A percentile compares a stretch with the other conserved stretches of the same genome.
Evolutionary conservation across 371 early-diverging fungal genomes (phyloP).

Genomic region (Syncephalastrum racemosum): DNA sequence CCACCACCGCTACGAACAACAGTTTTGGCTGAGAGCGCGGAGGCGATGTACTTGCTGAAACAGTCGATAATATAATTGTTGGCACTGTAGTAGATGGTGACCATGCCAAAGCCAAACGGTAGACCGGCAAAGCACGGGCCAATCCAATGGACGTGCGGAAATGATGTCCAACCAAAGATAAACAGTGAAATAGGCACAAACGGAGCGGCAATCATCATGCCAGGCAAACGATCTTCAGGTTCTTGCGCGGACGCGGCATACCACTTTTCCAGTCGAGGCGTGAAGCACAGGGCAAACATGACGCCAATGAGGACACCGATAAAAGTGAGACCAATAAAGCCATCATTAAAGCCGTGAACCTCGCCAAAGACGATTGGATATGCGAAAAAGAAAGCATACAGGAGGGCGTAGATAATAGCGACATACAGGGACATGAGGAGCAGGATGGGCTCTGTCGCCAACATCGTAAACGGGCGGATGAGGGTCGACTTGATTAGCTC

Average conservation of each 20-base stretch:
- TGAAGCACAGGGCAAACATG: constrained; percentile 30
- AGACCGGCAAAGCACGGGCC: constrained; percentile 34
- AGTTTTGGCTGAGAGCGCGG: constrained; percentile 45
- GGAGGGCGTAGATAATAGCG: constrained; percentile 42
- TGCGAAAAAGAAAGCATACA: constrained; percentile 47
- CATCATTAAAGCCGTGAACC: constrained; percentile 34
- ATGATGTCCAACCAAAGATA: constrained; percentile 48
- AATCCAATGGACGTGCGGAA: constrained; percentile 41
- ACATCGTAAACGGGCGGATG: constrained; percentile 38
- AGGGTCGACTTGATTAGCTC: constrained; percentile 33
- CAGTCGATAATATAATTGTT: constrained; percentile 50
- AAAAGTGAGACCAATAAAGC: constrained; percentile 39
- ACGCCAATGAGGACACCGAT: constrained; percentile 42
- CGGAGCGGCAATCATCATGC: constrained; percentile 46
- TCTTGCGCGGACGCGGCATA: constrained; percentile 25
- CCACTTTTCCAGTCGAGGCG: constrained; percentile 33
- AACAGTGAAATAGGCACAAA: constrained; percentile 45
- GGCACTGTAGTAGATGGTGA: constrained; percentile 36
- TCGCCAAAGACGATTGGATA: constrained; percentile 44
- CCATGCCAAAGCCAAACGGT: constrained; percentile 50
- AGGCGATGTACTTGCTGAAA: constrained; percentile 40
- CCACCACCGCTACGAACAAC: constrained; percentile 44
- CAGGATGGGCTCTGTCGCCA: constrained; percentile 41
- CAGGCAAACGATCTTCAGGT: constrained; percentile 46
- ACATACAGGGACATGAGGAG: constrained; percentile 42